Conservation (phyloP, 768 basidiomycete species). For the Mycena olivaceomarginata region DNA sequence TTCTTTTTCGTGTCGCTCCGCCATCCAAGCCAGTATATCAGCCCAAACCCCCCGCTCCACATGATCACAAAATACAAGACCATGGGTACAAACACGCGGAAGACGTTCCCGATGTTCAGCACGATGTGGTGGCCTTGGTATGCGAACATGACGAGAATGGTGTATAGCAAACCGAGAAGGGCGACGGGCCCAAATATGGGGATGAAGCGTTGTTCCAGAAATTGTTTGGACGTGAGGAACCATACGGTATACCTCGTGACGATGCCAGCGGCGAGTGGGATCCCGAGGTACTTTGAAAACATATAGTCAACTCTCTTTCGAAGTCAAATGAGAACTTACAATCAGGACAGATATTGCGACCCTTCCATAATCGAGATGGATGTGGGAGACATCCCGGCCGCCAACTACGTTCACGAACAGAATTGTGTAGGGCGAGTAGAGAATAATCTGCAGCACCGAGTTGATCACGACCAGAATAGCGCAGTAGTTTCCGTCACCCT, state of each 20-base stretch:
- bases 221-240: constrained; percentile 62
- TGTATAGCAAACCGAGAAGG: constrained; percentile 87
- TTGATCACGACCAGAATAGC: constrained; percentile 90
- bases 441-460: constrained; percentile 84
- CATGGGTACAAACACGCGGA: constrained; percentile 89
- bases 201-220: constrained; percentile 78
- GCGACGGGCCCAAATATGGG: constrained; percentile 81
- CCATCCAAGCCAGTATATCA: constrained; percentile 69
- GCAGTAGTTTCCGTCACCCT: constrained; percentile 83
- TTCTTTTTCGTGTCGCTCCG: constrained; percentile 38
- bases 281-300: constrained; percentile 70
- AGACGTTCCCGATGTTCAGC: constrained; percentile 84
- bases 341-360: constrained; percentile 84
- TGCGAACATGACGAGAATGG: constrained; percentile 85
- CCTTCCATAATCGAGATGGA: constrained; percentile 73
- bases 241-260: constrained; percentile 79
- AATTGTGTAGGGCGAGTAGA: constrained; percentile 85
- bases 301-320: not conserved
- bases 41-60: constrained; percentile 79
- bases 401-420: constrained; percentile 86
- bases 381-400: constrained; percentile 55
- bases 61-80: constrained; percentile 87
- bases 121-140: constrained; percentile 83
- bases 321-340: constrained; percentile 62
- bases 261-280: constrained; percentile 84